A percentile compares a stretch with the other conserved stretches of the same genome.
phyloP scores from a whole-genome alignment of 768 basidiomycete genomes.

The Mrakia frigida region DNA sequence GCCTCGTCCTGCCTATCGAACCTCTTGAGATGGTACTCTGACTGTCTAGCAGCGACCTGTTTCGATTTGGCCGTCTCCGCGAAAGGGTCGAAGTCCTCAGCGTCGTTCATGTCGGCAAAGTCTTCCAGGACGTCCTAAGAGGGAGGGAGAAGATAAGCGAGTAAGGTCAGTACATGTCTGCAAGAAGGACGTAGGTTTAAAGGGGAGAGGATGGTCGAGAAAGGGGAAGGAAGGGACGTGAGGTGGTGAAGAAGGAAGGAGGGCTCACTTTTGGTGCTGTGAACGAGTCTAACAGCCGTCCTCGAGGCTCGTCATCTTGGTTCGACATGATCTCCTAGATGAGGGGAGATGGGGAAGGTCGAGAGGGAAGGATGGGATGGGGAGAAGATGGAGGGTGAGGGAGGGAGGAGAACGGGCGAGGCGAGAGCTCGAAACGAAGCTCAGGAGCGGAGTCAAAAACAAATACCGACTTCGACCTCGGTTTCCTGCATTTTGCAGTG shows the following conservation, averaged over 20 bases:
- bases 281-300: conserved; percentile 26
- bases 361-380: neutral
- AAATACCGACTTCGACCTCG: too few species aligned
- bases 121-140: conserved; percentile 87
- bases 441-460: too few species aligned
- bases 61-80: conserved; percentile 87
- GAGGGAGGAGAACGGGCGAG: too few species aligned
- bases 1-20: conserved; percentile 68
- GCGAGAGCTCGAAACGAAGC: too few species aligned
- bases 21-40: conserved; percentile 88
- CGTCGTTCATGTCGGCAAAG: conserved; percentile 87
- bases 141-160: neutral
- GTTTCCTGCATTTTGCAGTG: too few species aligned
- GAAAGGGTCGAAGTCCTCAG: conserved; percentile 64
- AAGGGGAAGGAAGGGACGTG: neutral
- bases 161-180: neutral
- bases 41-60: conserved; percentile 88
- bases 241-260: neutral
- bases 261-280: conserved; percentile 31
- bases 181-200: neutral
- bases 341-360: neutral
- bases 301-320: conserved; percentile 20
- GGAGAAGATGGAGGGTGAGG: too few species aligned
- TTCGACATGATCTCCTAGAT: conserved; percentile 12
- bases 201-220: neutral